phyloP scores from a whole-genome alignment of 352 stramenopile species.

The Phytophthora aleatoria region DNA sequence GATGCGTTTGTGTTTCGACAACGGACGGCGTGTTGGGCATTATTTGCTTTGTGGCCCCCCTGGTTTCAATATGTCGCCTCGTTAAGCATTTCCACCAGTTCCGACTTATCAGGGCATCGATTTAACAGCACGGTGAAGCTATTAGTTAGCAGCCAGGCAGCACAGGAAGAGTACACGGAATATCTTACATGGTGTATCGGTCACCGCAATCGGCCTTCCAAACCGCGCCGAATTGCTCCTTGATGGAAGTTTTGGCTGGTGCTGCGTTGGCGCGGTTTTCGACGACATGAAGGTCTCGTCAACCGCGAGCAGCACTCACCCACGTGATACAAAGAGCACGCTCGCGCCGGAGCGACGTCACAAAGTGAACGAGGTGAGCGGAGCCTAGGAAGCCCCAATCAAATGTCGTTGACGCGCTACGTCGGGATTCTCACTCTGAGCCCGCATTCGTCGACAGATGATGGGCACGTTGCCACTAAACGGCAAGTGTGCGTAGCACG shows the following conservation, averaged over 20 bases:
- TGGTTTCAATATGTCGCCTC: constrained; percentile 12
- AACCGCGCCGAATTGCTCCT: background rate
- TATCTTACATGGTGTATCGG: no score
- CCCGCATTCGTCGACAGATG: constrained; percentile 24
- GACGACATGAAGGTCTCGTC: constrained; percentile 3
- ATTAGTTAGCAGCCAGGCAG: background rate
- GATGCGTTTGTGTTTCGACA: constrained; percentile 15
- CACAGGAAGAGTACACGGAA: no score
- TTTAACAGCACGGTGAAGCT: background rate
- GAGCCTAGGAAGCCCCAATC: constrained; percentile 19
- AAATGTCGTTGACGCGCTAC: constrained; percentile 26
- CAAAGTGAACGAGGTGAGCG: background rate
- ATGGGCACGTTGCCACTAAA: constrained; percentile 1
- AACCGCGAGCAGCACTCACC: background rate
- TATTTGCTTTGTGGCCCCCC: constrained; percentile 25
- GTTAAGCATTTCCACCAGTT: constrained; percentile 1
- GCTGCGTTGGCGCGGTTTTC: background rate
- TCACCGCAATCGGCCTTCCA: background rate
- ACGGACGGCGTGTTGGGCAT: constrained; percentile 11
- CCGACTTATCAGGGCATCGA: background rate
- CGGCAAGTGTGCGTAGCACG: no score
- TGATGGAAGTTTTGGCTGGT: background rate
- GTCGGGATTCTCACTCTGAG: constrained; percentile 16
- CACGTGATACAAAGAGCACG: constrained; percentile 13
- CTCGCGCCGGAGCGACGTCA: constrained; percentile 3